A percentile compares a stretch with the other conserved stretches of the same genome.
These are phyloP conservation scores for Orbilia javanica DNA, from an alignment of 2,329 filamentous ascomycete species.

Conservation along the genomic window DNA sequence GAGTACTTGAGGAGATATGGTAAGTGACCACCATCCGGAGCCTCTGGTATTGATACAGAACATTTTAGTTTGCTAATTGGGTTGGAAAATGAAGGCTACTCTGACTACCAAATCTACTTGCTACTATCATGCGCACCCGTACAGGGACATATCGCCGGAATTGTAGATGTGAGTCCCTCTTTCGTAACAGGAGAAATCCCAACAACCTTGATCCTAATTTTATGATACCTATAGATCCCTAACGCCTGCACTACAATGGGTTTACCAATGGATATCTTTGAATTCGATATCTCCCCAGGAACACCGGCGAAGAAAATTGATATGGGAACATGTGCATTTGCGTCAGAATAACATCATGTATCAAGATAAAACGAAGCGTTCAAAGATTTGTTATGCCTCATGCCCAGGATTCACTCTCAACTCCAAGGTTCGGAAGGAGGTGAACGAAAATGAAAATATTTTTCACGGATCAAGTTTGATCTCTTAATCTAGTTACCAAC, in stretches of 20 bases:
- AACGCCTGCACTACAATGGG: constrained; percentile 92
- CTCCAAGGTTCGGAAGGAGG: not conserved
- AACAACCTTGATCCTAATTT: not conserved
- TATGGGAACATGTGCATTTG: constrained; percentile 77
- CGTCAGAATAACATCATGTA: constrained; percentile 63
- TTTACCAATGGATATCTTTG: constrained; percentile 92
- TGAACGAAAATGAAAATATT: not conserved
- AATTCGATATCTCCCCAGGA: constrained; percentile 86
- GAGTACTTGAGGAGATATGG: constrained; percentile 83
- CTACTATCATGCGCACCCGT: constrained; percentile 86
- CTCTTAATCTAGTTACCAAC: not conserved
- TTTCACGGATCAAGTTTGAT: not conserved
- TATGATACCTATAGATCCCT: constrained; percentile 71
- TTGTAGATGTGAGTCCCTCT: constrained; percentile 74
- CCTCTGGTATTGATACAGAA: constrained; percentile 40
- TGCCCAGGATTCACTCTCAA: not conserved
- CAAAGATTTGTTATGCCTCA: not conserved
- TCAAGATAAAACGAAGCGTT: not conserved
- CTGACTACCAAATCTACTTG: constrained; percentile 80
- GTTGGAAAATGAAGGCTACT: constrained; percentile 20
- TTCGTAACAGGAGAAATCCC: not conserved
- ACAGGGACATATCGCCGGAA: constrained; percentile 87
- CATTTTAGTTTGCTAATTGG: not conserved
- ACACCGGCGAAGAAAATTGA: constrained; percentile 73
- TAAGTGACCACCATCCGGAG: constrained; percentile 54